Conservation (phyloP, 2,329 filamentous ascomycete genomes). For the Coccinonectria pachysandricola region DNA sequence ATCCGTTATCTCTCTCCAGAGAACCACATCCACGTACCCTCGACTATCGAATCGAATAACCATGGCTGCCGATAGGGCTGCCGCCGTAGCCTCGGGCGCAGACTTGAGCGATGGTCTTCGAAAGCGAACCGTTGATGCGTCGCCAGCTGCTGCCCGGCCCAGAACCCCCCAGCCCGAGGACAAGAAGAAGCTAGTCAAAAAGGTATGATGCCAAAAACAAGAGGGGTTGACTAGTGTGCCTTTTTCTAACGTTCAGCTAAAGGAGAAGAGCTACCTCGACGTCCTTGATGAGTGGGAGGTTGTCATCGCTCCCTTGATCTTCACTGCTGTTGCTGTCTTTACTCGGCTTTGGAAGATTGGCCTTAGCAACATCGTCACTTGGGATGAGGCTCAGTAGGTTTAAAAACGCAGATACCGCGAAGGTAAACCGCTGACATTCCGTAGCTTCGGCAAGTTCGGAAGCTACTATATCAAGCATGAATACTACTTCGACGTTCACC, state of each 20-base stretch:
- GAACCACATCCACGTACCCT: no score
- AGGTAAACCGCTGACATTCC: conserved; percentile 6
- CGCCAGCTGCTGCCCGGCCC: conserved; percentile 25
- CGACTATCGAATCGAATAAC: no score
- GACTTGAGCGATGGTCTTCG: conserved; percentile 47
- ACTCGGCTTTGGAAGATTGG: conserved; percentile 62
- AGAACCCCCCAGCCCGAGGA: conserved; percentile 40
- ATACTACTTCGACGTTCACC: conserved; percentile 91
- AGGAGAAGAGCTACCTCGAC: conserved; percentile 48
- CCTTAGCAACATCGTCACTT: conserved; percentile 55
- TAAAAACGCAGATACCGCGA: conserved; percentile 2
- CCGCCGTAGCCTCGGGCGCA: conserved; percentile 48
- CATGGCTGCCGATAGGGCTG: conserved; percentile 47
- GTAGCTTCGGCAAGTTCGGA: conserved; percentile 89
- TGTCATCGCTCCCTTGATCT: conserved; percentile 50
- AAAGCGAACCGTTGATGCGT: conserved; percentile 37
- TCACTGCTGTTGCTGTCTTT: conserved; percentile 52
- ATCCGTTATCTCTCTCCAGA: no score
- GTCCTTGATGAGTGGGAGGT: conserved; percentile 55
- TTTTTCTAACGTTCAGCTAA: conserved; percentile 12
- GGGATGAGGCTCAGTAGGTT: conserved; percentile 56
- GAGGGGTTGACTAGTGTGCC: not conserved
- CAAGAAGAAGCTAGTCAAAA: conserved; percentile 48
- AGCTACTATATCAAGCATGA: conserved; percentile 98
- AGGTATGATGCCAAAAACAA: conserved; percentile 30